Evolutionary conservation across 78 protist genomes (phyloP), one percentile per base, ranked within the genome.

Genomic region (Andalucia godoyi): DNA sequence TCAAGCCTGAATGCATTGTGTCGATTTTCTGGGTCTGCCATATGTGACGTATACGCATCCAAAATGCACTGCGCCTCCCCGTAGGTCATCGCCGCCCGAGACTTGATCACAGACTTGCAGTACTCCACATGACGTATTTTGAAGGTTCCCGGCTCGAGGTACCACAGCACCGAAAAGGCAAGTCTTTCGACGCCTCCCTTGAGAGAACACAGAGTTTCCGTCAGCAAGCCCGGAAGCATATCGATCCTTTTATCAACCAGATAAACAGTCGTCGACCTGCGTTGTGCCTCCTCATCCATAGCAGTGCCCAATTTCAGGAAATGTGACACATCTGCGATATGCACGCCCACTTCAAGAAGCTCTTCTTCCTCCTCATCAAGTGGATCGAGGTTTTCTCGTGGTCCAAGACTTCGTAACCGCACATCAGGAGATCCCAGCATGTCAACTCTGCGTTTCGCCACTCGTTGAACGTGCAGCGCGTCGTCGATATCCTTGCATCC

Each of bases 401-500:
- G 18, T n/a, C n/a, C n/a, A n/a, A n/a, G n/a, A n/a, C n/a, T n/a
- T n/a, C n/a, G n/a, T n/a, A n/a, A n/a, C n/a, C n/a, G n/a, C n/a
- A n/a, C n/a, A n/a, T n/a, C n/a, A n/a, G n/a, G n/a, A n/a, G n/a
- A n/a, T n/a, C n/a, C n/a, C n/a, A n/a, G n/a, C n/a, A n/a, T n/a
- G n/a, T n/a, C n/a, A n/a, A n/a, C n/a, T n/a, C n/a, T n/a, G n/a
- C 66, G 47, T 51, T 51, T 3, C 63, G 18, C n/a, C n/a, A 84
- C 46, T 8, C 4, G 40, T 0, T 63, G 77, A 9, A 47, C 54
- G 37, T 91, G 94, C 43, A 96, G 64, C 0, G 97, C 95, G 34
- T 96, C 99, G 57, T 96, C 99, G 36, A 96, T 90, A 74, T 96
- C 99, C 43, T 63, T 84, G 66, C 98, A 86, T 6, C 98, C 98